A percentile compares a stretch with the other conserved stretches of the same genome.
Evolutionary conservation across 805 yeast species (phyloP).

Genomic region (Pichia insulana): DNA sequence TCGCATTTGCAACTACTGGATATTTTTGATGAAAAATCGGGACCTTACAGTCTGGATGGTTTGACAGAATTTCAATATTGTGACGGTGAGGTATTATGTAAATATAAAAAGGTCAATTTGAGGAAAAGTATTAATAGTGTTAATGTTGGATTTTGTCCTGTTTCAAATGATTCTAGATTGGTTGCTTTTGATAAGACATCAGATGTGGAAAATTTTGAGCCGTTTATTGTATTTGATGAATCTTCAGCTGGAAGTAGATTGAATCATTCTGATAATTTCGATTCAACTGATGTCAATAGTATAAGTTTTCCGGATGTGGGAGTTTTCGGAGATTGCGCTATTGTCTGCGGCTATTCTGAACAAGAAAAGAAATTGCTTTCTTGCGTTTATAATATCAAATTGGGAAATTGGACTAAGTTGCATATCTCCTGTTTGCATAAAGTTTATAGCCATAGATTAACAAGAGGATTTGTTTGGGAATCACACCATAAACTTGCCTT

Average conservation of each 20-base stretch:
- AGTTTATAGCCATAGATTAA: slow-evolving; percentile 47
- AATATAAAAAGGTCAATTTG: background rate
- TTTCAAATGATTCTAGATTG: background rate
- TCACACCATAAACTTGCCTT: slow-evolving; percentile 67
- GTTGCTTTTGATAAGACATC: slow-evolving; percentile 3
- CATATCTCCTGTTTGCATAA: slow-evolving; percentile 47
- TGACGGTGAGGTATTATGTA: slow-evolving; percentile 4
- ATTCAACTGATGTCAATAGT: slow-evolving; percentile 1
- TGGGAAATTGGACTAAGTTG: slow-evolving; percentile 57
- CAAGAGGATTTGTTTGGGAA: slow-evolving; percentile 67
- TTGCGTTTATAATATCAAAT: slow-evolving; percentile 42
- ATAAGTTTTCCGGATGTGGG: slow-evolving; percentile 47
- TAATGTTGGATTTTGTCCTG: background rate
- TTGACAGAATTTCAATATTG: background rate
- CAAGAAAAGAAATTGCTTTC: slow-evolving; percentile 38
- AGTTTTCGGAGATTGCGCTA: slow-evolving; percentile 55
- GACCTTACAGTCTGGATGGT: background rate
- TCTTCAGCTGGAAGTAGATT: slow-evolving; percentile 8
- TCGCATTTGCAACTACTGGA: slow-evolving; percentile 36
- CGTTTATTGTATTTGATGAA: slow-evolving; percentile 18
- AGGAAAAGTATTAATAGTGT: slow-evolving; percentile 2
- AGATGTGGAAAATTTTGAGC: slow-evolving; percentile 13
- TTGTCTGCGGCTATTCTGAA: slow-evolving; percentile 52
- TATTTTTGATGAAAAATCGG: slow-evolving; percentile 21
- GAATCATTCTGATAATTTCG: background rate